A percentile compares a stretch with the other conserved stretches of the same genome.
These are phyloP conservation scores for Talaromyces verruculosus DNA, from an alignment of 2,329 filamentous ascomycete genomes.

Conservation along the genomic window DNA sequence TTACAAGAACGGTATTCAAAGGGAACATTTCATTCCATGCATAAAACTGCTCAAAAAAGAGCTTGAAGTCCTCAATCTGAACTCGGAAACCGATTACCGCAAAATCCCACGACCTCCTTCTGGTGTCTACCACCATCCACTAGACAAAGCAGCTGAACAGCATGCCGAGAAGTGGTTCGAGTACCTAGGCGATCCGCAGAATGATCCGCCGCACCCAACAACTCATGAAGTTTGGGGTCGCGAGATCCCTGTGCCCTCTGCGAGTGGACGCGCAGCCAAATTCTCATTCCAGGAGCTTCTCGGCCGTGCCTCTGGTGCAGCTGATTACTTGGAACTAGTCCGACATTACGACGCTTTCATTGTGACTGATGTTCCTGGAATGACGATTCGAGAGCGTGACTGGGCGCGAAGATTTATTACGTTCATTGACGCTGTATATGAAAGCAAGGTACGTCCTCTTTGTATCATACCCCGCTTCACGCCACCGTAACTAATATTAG, in stretches of 20 bases:
- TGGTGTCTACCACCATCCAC: constrained; percentile 87
- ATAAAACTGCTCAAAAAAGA: constrained; percentile 85
- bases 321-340: constrained; percentile 91
- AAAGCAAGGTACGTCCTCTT: constrained; percentile 55
- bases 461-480: neutral
- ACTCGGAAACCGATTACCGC: constrained; percentile 94
- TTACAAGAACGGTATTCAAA: constrained; percentile 97
- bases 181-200: constrained; percentile 81
- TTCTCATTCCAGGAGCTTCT: constrained; percentile 95
- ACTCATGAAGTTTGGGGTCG: constrained; percentile 89
- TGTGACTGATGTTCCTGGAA: constrained; percentile 84
- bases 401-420: constrained; percentile 92
- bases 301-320: constrained; percentile 81
- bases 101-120: constrained; percentile 92
- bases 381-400: constrained; percentile 84
- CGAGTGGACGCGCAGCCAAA: constrained; percentile 82
- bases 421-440: constrained; percentile 95
- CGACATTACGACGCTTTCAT: constrained; percentile 89
- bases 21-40: constrained; percentile 90
- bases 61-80: constrained; percentile 87
- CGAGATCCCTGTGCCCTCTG: constrained; percentile 80
- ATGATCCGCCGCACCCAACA: constrained; percentile 72
- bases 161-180: constrained; percentile 95
- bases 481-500: neutral
- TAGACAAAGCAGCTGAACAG: constrained; percentile 71